Base-by-base conservation (phyloP, 163 green algal species). In the Scenedesmus sp. region DNA sequence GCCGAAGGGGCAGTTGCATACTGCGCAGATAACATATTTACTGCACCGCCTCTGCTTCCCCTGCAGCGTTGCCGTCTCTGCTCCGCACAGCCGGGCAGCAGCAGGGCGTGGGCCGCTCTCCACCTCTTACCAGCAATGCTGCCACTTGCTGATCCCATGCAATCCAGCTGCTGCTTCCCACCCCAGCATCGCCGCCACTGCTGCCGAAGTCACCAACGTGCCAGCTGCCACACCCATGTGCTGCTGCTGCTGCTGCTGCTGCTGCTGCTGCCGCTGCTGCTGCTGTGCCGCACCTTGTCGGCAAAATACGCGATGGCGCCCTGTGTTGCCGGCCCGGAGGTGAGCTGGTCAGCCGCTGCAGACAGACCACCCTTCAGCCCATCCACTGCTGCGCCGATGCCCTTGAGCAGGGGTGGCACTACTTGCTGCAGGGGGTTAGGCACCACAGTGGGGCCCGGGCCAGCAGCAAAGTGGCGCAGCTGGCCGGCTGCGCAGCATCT, bases 351-450 rank as follows among this genome's bases (percentile, higher is more conserved):
- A n/a, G 35, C 33, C 0, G 51, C 37, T 81, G 83, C 86, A 26
- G 72, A 12, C 33, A 30, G 16, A 59, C 87, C 87, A 0, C 30
- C 44, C 51, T 70, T 82, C 1, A 83, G 1, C 3, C 87, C 87
- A 30, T 44, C 56, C 24, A 91, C 78, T 35, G 53, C 79, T 42
- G 56, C 87, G 20, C 59, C 59, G 18, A 91, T 53, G 56, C 87
- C 87, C 78, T 87, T 91, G 81, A 92, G 13, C 68, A 92, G 86
- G 2, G 89, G 89, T 13, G 89, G 89, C 24, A 92, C 89, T 12
- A 92, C 87, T 73, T 89, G 70, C 89, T 92, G 89, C 83, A 92
- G 83, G 1, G 89, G 89, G 83, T 92, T 92, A n/a, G 89, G 89
- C 53, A 87, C 59, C 3, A 92, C 81, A 51, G 68, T 51, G 5